Evolutionary conservation across 768 basidiomycete genomes (phyloP), one percentile per base, ranked within the genome.

Genomic region (Pulveroboletus sp.): DNA sequence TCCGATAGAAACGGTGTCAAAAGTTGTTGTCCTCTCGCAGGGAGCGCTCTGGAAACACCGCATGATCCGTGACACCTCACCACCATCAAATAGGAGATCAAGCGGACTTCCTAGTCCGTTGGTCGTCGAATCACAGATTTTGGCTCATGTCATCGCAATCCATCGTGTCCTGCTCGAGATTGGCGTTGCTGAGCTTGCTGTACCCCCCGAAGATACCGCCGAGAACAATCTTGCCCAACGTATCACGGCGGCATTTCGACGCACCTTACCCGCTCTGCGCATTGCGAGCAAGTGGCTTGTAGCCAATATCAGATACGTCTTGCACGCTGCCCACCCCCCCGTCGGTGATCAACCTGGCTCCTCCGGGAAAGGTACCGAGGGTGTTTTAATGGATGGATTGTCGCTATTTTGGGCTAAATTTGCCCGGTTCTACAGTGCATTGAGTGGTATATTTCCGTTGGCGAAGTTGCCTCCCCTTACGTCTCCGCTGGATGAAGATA

Each of bases 211-310:
- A 56, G 84, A 84, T 51, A 67, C 67, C 6, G 70, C 72, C 26
- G 77, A 81, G 53, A 68, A 75, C 33, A 82, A 84, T 62, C 73
- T 92, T 11, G 89, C 88, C 5, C 84, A 87, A 65, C 77, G 79
- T 21, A 96, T 99, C 61, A 87, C 88, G 2, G 93, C 93, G 1
- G 77, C 80, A 11, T 86, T 97, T 53, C 77, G 95, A 42, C 79
- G 96, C 27, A 85, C 87, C 6, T 73, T 98, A 6, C 93, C 93
- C 5, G 85, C 90, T 6, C 71, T 98, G 31, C 82, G 95, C 17
- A 84, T 97, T 48, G 82, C 86, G 5, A 84, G 84, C 60, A 94
- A 93, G 64, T 99, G 96, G 96, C 65, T 97, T 11, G 73, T 78
- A 28, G 81, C 81, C 5, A 91, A 97, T 63, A 68, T 81, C 57